Base-by-base conservation (phyloP, 371 early-diverging fungal genomes). In the Mortierella sp. region DNA sequence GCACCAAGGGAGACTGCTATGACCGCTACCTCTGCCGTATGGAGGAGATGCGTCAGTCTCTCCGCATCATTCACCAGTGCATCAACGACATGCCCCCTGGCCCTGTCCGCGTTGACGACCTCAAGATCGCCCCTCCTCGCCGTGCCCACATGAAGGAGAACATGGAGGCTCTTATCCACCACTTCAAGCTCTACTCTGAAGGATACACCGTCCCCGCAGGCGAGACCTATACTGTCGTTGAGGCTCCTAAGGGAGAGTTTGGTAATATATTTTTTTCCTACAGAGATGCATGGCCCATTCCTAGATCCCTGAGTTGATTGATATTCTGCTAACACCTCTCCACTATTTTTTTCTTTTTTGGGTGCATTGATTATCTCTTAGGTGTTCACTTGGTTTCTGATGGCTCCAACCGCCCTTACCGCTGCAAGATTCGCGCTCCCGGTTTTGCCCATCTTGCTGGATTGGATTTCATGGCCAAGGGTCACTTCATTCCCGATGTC, bases 161-260 rank as follows among this genome's bases (percentile, higher is more conserved):
- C 84, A 99, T 99, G 99, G 98, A 98, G 82, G 96, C 97, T 19
- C 86, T 99, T 68, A 98, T 99, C 70, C 97, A 97, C 81, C 99
- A 98, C 88, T 98, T 98, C 83, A 98, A 98, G 88, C 87, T 98
- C 47, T 98, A 93, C 87, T 96, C 97, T 30, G 99, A 98, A 85
- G 99, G 99, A 56, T 98, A 89, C 90, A 88, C 95, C 53, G 99
- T 98, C 19, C 99, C 99, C 26, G 84, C 94, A 28, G 99, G 99
- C 60, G 98, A 95, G 87, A 97, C 98, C 18, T 98, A 98, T 86
- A 96, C 96, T 30, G 97, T 92, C 56, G 92, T 98, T 74, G 99
- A 98, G 84, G 98, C 98, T 15, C 99, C 99, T 71, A 98, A 98
- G 90, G 98, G 97, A 80, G 98, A 97, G 84, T 97, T 97, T 74